phyloP scores from a whole-genome alignment of 2,329 filamentous ascomycete genomes.

The Pseudogymnoascus sp. region DNA sequence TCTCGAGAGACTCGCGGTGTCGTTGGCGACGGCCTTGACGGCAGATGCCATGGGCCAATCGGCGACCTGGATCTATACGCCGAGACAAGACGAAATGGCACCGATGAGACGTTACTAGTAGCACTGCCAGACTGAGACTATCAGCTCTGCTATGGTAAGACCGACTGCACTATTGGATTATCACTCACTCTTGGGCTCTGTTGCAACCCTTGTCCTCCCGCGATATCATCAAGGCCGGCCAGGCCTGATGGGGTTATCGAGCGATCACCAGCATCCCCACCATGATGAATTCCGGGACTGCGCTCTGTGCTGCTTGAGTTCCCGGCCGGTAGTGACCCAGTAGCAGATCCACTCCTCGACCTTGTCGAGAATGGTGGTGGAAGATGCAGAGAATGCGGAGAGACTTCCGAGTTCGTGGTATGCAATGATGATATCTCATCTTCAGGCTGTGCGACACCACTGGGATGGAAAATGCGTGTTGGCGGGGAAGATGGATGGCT shows the following conservation, averaged over 20 bases:
- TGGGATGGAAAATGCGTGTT: neutral
- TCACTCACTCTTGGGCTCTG: constrained; percentile 8
- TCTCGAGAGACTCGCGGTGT: neutral
- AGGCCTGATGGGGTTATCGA: neutral
- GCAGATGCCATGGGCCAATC: neutral
- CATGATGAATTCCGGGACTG: neutral
- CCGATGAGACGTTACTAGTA: constrained; percentile 9
- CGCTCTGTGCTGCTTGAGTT: neutral
- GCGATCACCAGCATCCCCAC: neutral
- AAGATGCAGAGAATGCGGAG: constrained; percentile 13
- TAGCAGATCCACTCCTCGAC: constrained; percentile 21
- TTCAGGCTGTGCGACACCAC: neutral
- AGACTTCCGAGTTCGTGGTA: neutral
- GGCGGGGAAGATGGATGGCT: neutral
- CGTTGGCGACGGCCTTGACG: constrained; percentile 13
- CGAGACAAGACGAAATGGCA: constrained; percentile 11
- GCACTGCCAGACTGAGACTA: constrained; percentile 10
- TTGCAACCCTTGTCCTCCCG: neutral
- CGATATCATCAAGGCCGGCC: neutral
- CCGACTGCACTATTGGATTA: constrained; percentile 11
- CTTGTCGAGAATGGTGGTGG: constrained; percentile 29
- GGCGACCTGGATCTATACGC: constrained; percentile 14
- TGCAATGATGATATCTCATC: neutral
- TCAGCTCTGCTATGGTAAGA: neutral
- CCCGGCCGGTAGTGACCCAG: constrained; percentile 19